Conservation (phyloP, 2,329 filamentous ascomycete genomes). For the Rhynchosporium graminicola region DNA sequence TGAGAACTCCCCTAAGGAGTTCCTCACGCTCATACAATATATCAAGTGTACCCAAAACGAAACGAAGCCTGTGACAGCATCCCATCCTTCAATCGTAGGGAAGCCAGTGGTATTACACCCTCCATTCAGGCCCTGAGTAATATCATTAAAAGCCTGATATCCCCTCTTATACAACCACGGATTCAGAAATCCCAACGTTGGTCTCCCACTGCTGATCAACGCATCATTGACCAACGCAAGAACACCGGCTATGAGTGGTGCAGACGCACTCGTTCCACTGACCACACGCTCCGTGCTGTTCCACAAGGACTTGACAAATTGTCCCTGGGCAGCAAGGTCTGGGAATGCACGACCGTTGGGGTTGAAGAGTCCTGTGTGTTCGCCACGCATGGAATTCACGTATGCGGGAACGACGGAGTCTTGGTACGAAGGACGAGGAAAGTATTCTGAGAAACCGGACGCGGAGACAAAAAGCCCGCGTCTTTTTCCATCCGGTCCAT, state of each 20-base stretch:
- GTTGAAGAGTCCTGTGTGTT: constrained; percentile 50
- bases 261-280: constrained; percentile 53
- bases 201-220: constrained; percentile 51
- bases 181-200: constrained; percentile 45
- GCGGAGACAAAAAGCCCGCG: constrained; percentile 44
- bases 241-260: constrained; percentile 58
- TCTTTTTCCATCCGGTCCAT: constrained; percentile 41
- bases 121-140: constrained; percentile 41
- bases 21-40: no score
- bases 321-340: constrained; percentile 57
- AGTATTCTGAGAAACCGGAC: constrained; percentile 55
- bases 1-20: no score
- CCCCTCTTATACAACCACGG: constrained; percentile 44
- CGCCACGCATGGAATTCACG: constrained; percentile 44
- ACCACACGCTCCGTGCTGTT: constrained; percentile 43
- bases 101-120: constrained; percentile 41
- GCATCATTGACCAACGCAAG: constrained; percentile 64
- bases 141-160: constrained; percentile 43
- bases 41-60: no score
- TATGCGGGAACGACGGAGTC: constrained; percentile 45
- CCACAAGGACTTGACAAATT: constrained; percentile 50
- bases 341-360: constrained; percentile 49
- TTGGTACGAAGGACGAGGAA: constrained; percentile 50
- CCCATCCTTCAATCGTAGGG: constrained; percentile 39
- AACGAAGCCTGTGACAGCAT: constrained; percentile 41